Conservation (phyloP, 148 eudicot species). For the Cornus controversa region DNA sequence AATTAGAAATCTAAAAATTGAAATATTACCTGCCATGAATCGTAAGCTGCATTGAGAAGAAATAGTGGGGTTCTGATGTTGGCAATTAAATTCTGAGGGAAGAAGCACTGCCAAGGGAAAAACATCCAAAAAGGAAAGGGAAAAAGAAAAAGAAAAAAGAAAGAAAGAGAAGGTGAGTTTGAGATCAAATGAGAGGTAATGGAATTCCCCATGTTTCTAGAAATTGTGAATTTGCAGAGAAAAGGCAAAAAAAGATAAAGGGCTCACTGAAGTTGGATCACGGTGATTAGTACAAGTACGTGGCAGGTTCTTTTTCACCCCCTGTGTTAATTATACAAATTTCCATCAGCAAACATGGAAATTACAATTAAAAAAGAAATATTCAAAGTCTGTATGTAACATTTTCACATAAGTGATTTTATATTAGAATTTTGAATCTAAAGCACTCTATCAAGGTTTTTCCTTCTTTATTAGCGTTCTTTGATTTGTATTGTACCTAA, state of each 20-base stretch:
- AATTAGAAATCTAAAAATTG: neutral
- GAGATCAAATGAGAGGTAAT: neutral
- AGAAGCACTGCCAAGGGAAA: conserved; percentile 64
- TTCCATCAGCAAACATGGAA: neutral
- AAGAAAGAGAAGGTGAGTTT: neutral
- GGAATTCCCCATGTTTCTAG: neutral
- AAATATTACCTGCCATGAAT: conserved; percentile 71
- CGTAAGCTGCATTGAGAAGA: conserved; percentile 86
- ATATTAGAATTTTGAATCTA: neutral
- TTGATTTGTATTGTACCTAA: neutral
- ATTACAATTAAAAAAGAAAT: neutral
- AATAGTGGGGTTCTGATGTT: conserved; percentile 74
- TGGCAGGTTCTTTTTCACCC: conserved; percentile 58
- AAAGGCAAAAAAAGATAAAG: neutral
- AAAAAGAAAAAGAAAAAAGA: too few species aligned
- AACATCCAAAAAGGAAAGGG: neutral
- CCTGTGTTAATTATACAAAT: conserved; percentile 34
- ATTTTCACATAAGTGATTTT: too few species aligned
- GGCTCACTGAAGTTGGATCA: conserved; percentile 69
- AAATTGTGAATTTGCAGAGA: neutral
- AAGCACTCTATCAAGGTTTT: neutral
- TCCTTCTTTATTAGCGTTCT: neutral
- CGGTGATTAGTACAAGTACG: conserved; percentile 51
- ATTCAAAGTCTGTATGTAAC: neutral
- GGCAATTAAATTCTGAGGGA: conserved; percentile 76